Evolutionary conservation across 2,329 filamentous ascomycete species (phyloP).

Genomic region (Pseudohalonectria lignicola): DNA sequence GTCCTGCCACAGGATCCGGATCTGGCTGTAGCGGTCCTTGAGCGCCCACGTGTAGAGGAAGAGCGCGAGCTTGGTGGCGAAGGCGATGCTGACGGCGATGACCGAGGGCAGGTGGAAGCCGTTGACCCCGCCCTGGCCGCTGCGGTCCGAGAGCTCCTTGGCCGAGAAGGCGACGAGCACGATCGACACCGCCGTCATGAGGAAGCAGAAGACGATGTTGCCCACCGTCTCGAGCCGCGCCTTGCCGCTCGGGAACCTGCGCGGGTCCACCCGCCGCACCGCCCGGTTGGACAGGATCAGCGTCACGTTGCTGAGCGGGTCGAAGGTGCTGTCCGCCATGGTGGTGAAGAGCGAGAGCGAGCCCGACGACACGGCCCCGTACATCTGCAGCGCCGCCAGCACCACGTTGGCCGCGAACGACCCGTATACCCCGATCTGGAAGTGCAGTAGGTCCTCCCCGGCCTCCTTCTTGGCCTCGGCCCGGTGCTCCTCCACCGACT

Average conservation of each 20-base stretch:
- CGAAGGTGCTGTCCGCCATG: constrained; percentile 92
- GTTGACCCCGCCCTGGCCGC: constrained; percentile 40
- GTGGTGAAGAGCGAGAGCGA: constrained; percentile 97
- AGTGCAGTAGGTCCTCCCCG: constrained; percentile 69
- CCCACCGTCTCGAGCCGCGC: constrained; percentile 90
- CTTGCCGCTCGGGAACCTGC: constrained; percentile 83
- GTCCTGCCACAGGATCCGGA: constrained; percentile 90
- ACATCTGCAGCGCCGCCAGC: constrained; percentile 73
- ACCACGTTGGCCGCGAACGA: constrained; percentile 72
- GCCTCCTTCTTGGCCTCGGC: constrained; percentile 71
- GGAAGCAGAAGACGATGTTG: constrained; percentile 91
- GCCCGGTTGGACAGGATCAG: constrained; percentile 81
- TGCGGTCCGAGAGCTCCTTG: constrained; percentile 51
- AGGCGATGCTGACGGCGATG: constrained; percentile 75
- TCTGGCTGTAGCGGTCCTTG: constrained; percentile 82
- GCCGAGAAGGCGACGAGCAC: constrained; percentile 86
- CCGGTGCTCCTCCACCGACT: constrained; percentile 84
- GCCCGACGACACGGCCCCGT: constrained; percentile 73
- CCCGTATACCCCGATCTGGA: constrained; percentile 53
- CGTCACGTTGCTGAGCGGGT: constrained; percentile 80
- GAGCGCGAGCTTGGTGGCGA: constrained; percentile 68
- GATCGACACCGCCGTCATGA: constrained; percentile 87
- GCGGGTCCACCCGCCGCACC: constrained; percentile 74
- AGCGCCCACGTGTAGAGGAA: constrained; percentile 91
- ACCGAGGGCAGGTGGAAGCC: constrained; percentile 72